Base-by-base conservation (phyloP, 805 yeast genomes). In the Alloascoidea africana region DNA sequence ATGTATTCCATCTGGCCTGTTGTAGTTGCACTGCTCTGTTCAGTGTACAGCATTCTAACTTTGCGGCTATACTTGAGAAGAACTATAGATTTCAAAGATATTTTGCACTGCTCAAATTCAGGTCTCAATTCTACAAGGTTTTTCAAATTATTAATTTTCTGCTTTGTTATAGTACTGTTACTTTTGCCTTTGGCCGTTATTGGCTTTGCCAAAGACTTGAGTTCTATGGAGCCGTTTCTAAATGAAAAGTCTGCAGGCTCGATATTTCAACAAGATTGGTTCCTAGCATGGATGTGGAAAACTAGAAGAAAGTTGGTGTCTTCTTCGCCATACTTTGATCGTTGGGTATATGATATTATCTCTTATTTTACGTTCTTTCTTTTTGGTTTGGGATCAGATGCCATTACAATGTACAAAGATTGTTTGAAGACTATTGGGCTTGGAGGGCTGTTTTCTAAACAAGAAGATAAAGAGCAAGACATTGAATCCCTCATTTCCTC, bases 381-480 rank as follows among this genome's bases (percentile, higher is more conserved):
- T 33, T 83, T 86, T 54, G 96, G 96, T 0, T 51, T 83, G 27
- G 94, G 94, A 2, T 49, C 72, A 3, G 94, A 84, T 48, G 86
- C 94, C 1, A 41, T 64, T 14, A 46, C 47, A 8, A 68, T 77
- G 77, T 81, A 80, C 53, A 44, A 19, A 47, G 46, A 2, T 42
- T 53, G 8, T 37, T 62, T 13, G 48, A 55, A 16, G 39, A 39
- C 60, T 5, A 46, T 64, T 6, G 59, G 58, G 8, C n/a, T 23
- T 8, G 30, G 30, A 8, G n/a, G n/a, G n/a, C n/a, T 23, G 8
- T 8, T 23, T 23, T 8, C 8, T 23, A 23, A 23, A 23, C n/a
- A 23, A 8, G 13, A 23, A 23, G n/a, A 23, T 8, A 23, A 23
- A 8, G n/a, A 23, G n/a, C 30, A 23, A 23, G n/a, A 23, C n/a